Base-by-base conservation (phyloP, 1,284 basidiomycete genomes). In the Entoloma clypeatum region DNA sequence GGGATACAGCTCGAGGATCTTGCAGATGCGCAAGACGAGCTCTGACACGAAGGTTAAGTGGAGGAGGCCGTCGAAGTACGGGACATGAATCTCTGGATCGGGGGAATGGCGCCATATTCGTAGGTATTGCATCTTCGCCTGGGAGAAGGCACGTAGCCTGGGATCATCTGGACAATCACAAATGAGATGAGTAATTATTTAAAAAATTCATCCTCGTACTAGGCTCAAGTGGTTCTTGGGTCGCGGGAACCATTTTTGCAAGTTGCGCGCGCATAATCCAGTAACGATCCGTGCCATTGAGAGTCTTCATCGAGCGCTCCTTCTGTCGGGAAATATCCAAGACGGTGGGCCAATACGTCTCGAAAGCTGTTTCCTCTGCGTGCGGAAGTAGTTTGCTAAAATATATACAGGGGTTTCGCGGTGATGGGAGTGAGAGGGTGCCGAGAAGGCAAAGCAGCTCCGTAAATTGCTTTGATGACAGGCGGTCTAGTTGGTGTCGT, bases 181-280 rank as follows among this genome's bases (percentile, higher is more conserved):
- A 38, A 17, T 14, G 9, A 31, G 17, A 14, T 10, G 14, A 23
- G 5, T 29, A 31, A 13, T 13, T 14, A 26, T 3, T 14, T 28
- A 31, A 29, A 19, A 22, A 3, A 6, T 1, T 25, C 11, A 23
- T 10, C 21, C 14, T 47, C 48, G 36, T 17, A 49, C 49, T 34
- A 21, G 47, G 42, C 3, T 36, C 19, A 14, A 47, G 28, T 5
- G 22, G 35, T 30, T 51, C 44, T 1, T 31, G 43, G 7, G 41
- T 40, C 8, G 39, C 31, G 16, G 36, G 13, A 11, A 43, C 31
- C 23, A 52, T 48, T 31, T 53, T 36, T 32, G 57, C 57, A 17
- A 69, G 49, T 33, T 55, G 41, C 5, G 62, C 61, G 21, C 58
- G 60, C 64, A 70, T 64, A 23, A 61, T 47, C 69, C 69, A 71